Evolutionary conservation across 805 yeast species (phyloP).

Genomic region (Komagataella ulmi): DNA sequence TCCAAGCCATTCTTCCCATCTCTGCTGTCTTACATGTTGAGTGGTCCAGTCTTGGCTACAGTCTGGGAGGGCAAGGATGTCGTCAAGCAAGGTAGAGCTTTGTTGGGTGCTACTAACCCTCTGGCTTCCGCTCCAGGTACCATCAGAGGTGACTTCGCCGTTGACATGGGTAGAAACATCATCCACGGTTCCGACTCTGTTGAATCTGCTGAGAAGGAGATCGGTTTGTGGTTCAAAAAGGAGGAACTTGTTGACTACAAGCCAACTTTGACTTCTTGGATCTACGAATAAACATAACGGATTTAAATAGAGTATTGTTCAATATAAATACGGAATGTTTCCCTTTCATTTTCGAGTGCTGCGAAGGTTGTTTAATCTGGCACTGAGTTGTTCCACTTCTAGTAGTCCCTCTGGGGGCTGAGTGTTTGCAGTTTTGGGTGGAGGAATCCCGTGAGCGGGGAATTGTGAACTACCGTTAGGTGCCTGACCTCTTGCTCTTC

Average conservation of each 20-base stretch:
- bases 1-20: conserved; percentile 98
- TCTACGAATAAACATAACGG: conserved; percentile 62
- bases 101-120: conserved; percentile 99
- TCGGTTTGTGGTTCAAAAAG: conserved; percentile 92
- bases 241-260: conserved; percentile 92
- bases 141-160: conserved; percentile 97
- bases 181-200: conserved; percentile 99
- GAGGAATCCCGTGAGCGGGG: not conserved
- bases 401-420: not conserved
- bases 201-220: conserved; percentile 94
- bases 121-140: conserved; percentile 96
- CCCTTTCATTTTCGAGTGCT: not conserved
- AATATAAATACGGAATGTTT: not conserved
- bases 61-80: conserved; percentile 99
- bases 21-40: conserved; percentile 87
- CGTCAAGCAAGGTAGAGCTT: conserved; percentile 95
- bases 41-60: conserved; percentile 98
- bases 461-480: not conserved
- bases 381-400: not conserved
- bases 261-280: conserved; percentile 75
- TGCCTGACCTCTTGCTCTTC: not conserved
- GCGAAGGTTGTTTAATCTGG: not conserved
- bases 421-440: not conserved
- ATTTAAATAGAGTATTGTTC: not conserved
- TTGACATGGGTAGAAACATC: conserved; percentile 99